Evolutionary conservation across 257 asterid species (phyloP).

Genomic region (Oldenlandia corymbosa): DNA sequence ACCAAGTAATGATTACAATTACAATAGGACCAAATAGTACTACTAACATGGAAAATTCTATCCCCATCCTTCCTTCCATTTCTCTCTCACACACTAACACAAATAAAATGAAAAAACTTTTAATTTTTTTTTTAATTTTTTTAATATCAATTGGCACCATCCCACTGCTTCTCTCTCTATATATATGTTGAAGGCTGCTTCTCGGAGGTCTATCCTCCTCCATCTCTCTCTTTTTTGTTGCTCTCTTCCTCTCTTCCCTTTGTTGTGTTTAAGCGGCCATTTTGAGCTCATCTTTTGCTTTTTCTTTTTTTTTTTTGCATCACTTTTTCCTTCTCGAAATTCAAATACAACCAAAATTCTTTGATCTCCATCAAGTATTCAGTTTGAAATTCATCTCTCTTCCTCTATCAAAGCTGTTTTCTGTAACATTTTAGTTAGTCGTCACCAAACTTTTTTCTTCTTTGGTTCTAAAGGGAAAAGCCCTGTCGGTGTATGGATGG

Average conservation of each 20-base stretch:
- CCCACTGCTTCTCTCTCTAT: conserved; percentile 19
- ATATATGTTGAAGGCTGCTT: conserved; percentile 19
- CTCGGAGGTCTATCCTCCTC: conserved; percentile 1
- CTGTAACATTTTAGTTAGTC: too few species aligned
- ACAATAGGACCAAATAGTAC: not conserved
- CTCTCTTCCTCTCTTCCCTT: not conserved
- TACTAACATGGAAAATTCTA: conserved; percentile 5
- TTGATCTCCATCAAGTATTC: not conserved
- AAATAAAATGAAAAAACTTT: not conserved
- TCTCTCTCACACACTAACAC: conserved; percentile 15
- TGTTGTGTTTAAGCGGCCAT: too few species aligned
- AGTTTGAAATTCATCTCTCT: not conserved
- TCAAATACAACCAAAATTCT: not conserved
- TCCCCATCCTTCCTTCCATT: not conserved
- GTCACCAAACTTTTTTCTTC: too few species aligned
- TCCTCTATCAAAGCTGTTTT: too few species aligned
- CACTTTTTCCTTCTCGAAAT: not conserved
- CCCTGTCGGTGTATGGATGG: conserved; percentile 48
- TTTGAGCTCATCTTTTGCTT: too few species aligned
- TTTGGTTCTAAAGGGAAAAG: not conserved
- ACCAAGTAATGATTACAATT: conserved; percentile 21
- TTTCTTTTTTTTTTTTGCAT: too few species aligned
- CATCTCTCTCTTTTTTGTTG: too few species aligned
- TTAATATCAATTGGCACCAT: too few species aligned
- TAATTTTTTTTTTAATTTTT: too few species aligned